Conservation (phyloP, 495 filamentous ascomycete genomes). For the Aspergillus sclerotiicarbonarius region DNA sequence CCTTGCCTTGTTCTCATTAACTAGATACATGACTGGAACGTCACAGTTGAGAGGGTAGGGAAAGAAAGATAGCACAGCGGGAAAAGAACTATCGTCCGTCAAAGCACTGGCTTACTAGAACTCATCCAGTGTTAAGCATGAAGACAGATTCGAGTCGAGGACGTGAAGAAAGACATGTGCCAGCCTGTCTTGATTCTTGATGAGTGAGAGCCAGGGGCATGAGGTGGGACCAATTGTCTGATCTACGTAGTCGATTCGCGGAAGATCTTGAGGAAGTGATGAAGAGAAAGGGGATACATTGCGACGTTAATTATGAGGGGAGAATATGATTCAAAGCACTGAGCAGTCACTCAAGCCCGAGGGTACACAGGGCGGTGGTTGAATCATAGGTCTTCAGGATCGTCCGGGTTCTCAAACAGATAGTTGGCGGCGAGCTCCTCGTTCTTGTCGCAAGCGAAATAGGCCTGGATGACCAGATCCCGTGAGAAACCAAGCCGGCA, state of each 20-base stretch:
- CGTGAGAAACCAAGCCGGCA: slow-evolving; percentile 89
- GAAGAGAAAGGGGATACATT: slow-evolving; percentile 9
- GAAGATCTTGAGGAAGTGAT: background rate
- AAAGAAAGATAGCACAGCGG: background rate
- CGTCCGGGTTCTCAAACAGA: slow-evolving; percentile 93
- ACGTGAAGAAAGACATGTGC: background rate
- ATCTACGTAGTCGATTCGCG: slow-evolving; percentile 1
- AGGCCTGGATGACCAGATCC: slow-evolving; percentile 93
- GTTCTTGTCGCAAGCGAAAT: slow-evolving; percentile 99
- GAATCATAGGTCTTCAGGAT: slow-evolving; percentile 62
- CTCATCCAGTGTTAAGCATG: background rate
- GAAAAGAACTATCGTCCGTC: slow-evolving; percentile 1
- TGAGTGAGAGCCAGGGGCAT: background rate
- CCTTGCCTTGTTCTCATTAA: slow-evolving; percentile 36
- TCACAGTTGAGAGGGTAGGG: slow-evolving; percentile 21
- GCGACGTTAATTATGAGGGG: slow-evolving; percentile 18
- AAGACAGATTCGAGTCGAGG: background rate
- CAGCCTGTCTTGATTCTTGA: background rate
- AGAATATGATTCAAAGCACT: slow-evolving; percentile 13
- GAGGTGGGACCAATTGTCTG: background rate
- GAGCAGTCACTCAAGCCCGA: slow-evolving; percentile 6
- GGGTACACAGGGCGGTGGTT: background rate
- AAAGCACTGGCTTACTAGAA: background rate
- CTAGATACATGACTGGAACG: slow-evolving; percentile 32
- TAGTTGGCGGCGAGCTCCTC: slow-evolving; percentile 98